Base-by-base conservation (phyloP, 208 protist species). In the Leishmania tarentolae region DNA sequence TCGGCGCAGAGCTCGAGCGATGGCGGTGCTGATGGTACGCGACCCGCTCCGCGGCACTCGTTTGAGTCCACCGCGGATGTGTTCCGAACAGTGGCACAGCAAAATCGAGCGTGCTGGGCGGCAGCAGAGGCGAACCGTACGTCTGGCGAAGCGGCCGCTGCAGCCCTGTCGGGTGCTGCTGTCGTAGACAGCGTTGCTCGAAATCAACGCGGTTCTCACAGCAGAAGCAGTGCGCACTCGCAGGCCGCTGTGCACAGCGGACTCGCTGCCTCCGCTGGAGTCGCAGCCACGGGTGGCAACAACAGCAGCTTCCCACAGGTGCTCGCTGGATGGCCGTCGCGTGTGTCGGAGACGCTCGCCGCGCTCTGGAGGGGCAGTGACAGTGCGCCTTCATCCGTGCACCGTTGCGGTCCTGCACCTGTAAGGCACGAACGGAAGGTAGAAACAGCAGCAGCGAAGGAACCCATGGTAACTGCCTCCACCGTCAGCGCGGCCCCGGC, bases 91-190 rank as follows among this genome's bases (percentile, higher is more conserved):
- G 46, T 69, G 4, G 82, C 82, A 15, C 63, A 44, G 66, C 73
- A 81, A 66, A 86, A 86, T 63, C 82, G 82, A 11, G 50, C 82
- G 37, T 82, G 72, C 57, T 61, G 82, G 65, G 74, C 75, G 42
- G 76, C 70, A 50, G 46, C 69, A 3, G 76, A 78, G n/a, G 53
- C 52, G 37, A 75, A 46, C 35, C 31, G 63, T 9, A 37, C 50
- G 8, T 40, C 56, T 52, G 53, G 31, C 17, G 74, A 46, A 75
- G 63, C 28, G 47, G 15, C 46, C 44, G 46, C 46, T 17, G 72
- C 72, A 37, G 40, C 65, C 15, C 65, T 31, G n/a, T 37, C 31
- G 65, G n/a, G 65, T 21, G 21, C 65, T 24, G 65, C 65, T 37
- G 61, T 11, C 71, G 46, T 15, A 42, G 28, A 17, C 2, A 40